These are phyloP conservation scores for Zarea fungicola DNA, from an alignment of 2,329 filamentous ascomycete genomes.

Conservation along the genomic window DNA sequence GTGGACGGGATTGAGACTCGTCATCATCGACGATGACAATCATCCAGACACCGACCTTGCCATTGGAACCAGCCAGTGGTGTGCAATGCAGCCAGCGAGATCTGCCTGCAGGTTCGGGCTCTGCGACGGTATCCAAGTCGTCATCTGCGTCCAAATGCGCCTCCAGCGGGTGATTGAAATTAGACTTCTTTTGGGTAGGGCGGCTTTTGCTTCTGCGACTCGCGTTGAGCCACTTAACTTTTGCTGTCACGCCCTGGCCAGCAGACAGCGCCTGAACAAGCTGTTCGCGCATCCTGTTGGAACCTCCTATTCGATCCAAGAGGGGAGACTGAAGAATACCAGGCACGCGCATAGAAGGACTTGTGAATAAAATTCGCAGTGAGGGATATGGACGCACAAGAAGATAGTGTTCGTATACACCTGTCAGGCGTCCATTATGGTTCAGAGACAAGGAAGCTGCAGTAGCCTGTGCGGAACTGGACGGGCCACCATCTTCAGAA, in stretches of 20 bases:
- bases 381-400: conserved; percentile 61
- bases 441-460: conserved; percentile 4
- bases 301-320: conserved; percentile 48
- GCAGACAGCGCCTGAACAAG: conserved; percentile 56
- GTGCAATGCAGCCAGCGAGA: conserved; percentile 73
- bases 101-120: conserved; percentile 44
- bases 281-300: conserved; percentile 40
- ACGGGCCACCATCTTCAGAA: conserved; percentile 16
- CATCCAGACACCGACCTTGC: conserved; percentile 72
- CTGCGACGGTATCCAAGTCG: conserved; percentile 9
- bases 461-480: background rate
- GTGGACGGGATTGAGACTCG: background rate
- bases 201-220: background rate
- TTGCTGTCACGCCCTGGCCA: conserved; percentile 67
- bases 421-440: conserved; percentile 23
- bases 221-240: conserved; percentile 60
- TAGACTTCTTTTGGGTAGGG: background rate
- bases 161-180: conserved; percentile 6
- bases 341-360: conserved; percentile 60
- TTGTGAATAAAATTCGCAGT: conserved; percentile 63
- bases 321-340: conserved; percentile 60
- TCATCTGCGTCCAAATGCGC: conserved; percentile 17
- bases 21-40: conserved; percentile 67
- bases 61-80: conserved; percentile 60
- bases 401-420: conserved; percentile 51